Percentiles rank a stretch among this genome's conserved stretches.
Evolutionary conservation across 192 early-diverging fungal species (phyloP).

Genomic region (Obelidium mucronatum): DNA sequence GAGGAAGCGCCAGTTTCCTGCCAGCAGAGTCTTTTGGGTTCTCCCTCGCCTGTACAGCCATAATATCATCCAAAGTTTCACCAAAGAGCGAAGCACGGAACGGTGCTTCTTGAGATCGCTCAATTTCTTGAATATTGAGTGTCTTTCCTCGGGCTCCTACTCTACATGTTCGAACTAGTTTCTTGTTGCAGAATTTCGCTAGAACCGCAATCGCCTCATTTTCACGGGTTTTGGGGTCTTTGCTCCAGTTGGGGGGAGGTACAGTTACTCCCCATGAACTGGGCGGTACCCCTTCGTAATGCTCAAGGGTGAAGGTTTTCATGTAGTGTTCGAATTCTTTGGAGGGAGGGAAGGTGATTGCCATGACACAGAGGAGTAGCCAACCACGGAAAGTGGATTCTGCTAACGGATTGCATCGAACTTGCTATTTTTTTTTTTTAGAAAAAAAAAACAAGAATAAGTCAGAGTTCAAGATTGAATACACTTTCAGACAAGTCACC

Average conservation of each 20-base stretch:
- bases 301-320: slow-evolving; percentile 74
- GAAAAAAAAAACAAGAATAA: neutral
- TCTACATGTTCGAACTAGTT: slow-evolving; percentile 75
- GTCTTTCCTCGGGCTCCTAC: slow-evolving; percentile 83
- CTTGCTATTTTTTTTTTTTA: slow-evolving; percentile 32
- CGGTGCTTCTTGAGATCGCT: slow-evolving; percentile 77
- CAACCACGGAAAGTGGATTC: slow-evolving; percentile 83
- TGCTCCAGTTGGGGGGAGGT: slow-evolving; percentile 14
- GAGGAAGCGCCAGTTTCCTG: slow-evolving; percentile 71
- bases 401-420: slow-evolving; percentile 43
- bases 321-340: slow-evolving; percentile 88
- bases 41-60: slow-evolving; percentile 58
- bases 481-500: neutral
- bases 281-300: slow-evolving; percentile 50
- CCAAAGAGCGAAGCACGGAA: slow-evolving; percentile 91
- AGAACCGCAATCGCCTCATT: slow-evolving; percentile 44
- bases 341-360: slow-evolving; percentile 89
- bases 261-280: slow-evolving; percentile 8
- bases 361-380: slow-evolving; percentile 82
- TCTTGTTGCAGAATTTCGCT: slow-evolving; percentile 47
- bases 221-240: slow-evolving; percentile 19
- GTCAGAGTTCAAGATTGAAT: neutral
- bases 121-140: slow-evolving; percentile 71
- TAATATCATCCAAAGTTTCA: slow-evolving; percentile 85
- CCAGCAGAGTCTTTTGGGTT: slow-evolving; percentile 40